phyloP scores from a whole-genome alignment of 495 filamentous ascomycete genomes.

The Viridothelium virens region DNA sequence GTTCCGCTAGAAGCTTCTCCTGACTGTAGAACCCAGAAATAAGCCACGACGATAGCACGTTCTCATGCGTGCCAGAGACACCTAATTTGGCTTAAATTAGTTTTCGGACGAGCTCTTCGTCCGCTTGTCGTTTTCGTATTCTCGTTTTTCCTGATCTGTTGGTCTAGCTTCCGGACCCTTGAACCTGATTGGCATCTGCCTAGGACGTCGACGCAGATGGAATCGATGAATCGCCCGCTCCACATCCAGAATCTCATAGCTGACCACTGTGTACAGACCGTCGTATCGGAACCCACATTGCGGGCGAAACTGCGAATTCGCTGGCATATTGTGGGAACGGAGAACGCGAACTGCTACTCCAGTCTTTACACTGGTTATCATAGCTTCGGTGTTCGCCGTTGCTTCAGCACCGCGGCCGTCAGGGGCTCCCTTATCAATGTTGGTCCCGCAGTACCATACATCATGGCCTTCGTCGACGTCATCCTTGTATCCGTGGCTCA shows the following conservation, averaged over 20 bases:
- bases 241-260: conserved; percentile 31
- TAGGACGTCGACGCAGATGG: conserved; percentile 30
- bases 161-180: conserved; percentile 27
- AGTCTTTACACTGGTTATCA: conserved; percentile 32
- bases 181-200: conserved; percentile 41
- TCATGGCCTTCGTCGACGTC: conserved; percentile 43
- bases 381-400: conserved; percentile 33
- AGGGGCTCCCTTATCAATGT: conserved; percentile 21
- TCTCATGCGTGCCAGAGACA: too few species aligned
- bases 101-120: not conserved
- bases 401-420: conserved; percentile 15
- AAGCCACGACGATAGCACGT: too few species aligned
- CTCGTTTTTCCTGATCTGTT: conserved; percentile 29
- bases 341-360: conserved; percentile 43
- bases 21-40: too few species aligned
- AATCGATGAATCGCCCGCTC: conserved; percentile 35
- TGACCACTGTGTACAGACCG: conserved; percentile 46
- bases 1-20: too few species aligned
- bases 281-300: conserved; percentile 48
- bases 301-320: conserved; percentile 40
- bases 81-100: not conserved
- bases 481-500: conserved; percentile 36
- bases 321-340: conserved; percentile 34
- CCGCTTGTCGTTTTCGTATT: conserved; percentile 24
- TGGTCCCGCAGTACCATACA: conserved; percentile 48